Conservation (phyloP, 495 filamentous ascomycete genomes). For the Penicillium verhagenii region DNA sequence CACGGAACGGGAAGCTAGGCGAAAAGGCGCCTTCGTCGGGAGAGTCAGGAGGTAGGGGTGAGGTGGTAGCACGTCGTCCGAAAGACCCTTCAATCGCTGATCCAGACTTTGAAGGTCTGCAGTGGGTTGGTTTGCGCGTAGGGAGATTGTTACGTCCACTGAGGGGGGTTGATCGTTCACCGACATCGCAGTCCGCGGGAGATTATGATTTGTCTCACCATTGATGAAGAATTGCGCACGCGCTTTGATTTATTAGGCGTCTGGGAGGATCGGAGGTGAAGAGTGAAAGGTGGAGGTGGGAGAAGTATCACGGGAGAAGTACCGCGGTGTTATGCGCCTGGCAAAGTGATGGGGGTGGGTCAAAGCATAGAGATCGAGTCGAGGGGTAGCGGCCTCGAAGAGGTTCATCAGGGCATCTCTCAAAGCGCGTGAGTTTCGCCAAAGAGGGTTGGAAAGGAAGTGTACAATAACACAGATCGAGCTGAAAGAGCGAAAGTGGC, state of each 20-base stretch:
- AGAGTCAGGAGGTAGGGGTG: conserved; percentile 51
- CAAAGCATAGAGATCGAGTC: conserved; percentile 2
- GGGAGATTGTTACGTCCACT: conserved; percentile 26
- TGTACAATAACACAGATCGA: conserved; percentile 1
- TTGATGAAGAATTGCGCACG: conserved; percentile 15
- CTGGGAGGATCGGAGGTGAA: too few relatives aligned
- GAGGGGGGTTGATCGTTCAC: conserved; percentile 39
- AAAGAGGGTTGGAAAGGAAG: background rate
- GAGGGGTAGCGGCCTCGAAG: conserved; percentile 11
- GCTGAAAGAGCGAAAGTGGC: background rate
- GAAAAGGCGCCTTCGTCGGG: conserved; percentile 44
- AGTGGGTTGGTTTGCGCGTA: conserved; percentile 18
- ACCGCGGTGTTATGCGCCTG: conserved; percentile 10
- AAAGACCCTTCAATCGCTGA: conserved; percentile 41
- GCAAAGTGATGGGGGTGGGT: conserved; percentile 5
- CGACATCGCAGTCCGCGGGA: conserved; percentile 46
- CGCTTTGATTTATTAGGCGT: background rate
- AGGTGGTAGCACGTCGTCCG: conserved; percentile 45
- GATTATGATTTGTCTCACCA: conserved; percentile 19
- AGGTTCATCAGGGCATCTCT: conserved; percentile 18
- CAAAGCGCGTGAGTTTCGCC: conserved; percentile 3
- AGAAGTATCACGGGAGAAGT: background rate
- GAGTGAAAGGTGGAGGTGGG: background rate
- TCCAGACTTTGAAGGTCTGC: conserved; percentile 38
- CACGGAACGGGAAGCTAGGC: conserved; percentile 35